Conservation (phyloP, 768 basidiomycete species). For the Russula dissimulans region DNA sequence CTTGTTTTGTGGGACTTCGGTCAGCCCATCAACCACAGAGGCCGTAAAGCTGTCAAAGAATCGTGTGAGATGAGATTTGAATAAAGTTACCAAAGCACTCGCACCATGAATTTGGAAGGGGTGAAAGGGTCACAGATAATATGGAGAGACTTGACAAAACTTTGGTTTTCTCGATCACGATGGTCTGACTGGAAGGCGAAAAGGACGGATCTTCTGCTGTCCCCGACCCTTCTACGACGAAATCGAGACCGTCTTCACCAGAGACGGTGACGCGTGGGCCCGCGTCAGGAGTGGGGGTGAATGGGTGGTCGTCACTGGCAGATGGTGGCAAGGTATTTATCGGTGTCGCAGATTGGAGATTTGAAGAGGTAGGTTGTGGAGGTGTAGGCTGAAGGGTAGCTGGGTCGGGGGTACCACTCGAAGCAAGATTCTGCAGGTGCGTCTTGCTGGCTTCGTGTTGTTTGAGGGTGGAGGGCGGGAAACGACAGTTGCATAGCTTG, state of each 20-base stretch:
- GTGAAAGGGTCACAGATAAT: neutral
- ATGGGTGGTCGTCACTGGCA: no score
- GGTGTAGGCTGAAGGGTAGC: neutral
- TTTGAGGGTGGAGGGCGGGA: neutral
- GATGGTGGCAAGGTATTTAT: neutral
- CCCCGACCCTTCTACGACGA: neutral
- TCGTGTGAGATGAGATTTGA: neutral
- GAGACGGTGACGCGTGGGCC: conserved; percentile 7
- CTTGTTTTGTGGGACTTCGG: neutral
- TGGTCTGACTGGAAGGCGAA: neutral
- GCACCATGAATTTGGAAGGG: neutral
- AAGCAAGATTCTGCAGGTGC: conserved; percentile 1
- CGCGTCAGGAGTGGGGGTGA: no score
- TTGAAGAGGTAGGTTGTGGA: neutral
- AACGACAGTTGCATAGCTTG: conserved; percentile 15
- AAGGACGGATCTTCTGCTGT: neutral
- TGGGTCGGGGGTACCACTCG: neutral
- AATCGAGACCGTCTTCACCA: conserved; percentile 6
- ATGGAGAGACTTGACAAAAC: neutral
- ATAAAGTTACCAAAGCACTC: neutral
- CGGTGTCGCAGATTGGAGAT: neutral
- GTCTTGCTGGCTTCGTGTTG: neutral
- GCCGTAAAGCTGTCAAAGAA: neutral
- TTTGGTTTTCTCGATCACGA: neutral
- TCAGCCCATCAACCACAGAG: neutral